Evolutionary conservation across 2,329 filamentous ascomycete species (phyloP).

Genomic region (Talaromyces sp.): DNA sequence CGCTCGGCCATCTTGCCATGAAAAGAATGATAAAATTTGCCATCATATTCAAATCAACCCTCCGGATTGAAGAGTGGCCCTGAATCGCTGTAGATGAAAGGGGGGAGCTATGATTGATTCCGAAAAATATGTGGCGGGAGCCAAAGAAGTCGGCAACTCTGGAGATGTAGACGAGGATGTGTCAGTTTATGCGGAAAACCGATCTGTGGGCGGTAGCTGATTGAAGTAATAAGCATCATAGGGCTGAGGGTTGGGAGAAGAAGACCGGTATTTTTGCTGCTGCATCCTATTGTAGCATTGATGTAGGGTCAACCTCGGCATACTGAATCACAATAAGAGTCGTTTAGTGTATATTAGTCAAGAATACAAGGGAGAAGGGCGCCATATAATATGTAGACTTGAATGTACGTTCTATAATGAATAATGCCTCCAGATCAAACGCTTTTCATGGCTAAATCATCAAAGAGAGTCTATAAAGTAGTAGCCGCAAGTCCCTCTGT

Average conservation of each 20-base stretch:
- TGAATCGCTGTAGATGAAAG: no score
- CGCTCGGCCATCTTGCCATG: background rate
- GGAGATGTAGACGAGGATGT: background rate
- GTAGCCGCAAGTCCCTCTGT: conserved; percentile 9
- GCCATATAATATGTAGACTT: background rate
- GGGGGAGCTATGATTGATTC: no score
- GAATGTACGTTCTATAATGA: background rate
- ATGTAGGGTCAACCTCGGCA: background rate
- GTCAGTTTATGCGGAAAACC: background rate
- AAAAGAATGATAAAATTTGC: no score
- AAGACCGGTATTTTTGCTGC: background rate
- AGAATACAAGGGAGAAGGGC: background rate
- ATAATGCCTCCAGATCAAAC: background rate
- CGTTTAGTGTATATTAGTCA: background rate
- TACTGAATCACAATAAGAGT: background rate
- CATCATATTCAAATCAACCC: no score
- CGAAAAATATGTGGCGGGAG: no score
- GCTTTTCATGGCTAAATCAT: background rate
- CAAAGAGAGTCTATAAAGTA: conserved; percentile 10
- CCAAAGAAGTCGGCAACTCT: background rate
- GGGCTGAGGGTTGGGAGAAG: background rate
- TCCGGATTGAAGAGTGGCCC: no score
- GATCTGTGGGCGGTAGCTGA: background rate
- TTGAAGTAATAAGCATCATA: background rate
- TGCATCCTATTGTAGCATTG: background rate